Base-by-base conservation (phyloP, 1,284 basidiomycete species). In the Baeospora myosura region DNA sequence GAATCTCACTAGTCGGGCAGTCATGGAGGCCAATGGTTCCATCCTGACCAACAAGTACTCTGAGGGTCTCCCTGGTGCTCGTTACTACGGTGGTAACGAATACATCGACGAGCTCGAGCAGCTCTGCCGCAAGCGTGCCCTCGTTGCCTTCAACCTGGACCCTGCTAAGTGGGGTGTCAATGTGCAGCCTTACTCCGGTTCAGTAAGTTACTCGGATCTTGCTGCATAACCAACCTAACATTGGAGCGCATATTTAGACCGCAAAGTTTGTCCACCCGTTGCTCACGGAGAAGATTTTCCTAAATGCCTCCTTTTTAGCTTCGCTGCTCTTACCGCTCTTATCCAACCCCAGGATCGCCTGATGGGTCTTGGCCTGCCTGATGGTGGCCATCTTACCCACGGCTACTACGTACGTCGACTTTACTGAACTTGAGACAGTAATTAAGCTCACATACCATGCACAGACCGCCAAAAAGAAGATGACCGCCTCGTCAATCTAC, bases 31-130 rank as follows among this genome's bases (percentile, higher is more conserved):
- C 51, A 98, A 98, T 68, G 96, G 96, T 44, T 98, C 94, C 46
- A 96, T 98, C 65, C 70, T 98, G 59, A 98, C 94, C 61, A 97
- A 97, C 83, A 97, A 97, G 72, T 96, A 96, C 73, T 94, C 91
- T 21, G 90, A 94, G 66, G 91, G 90, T 74, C 86, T 94, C 41
- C 91, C 96, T 37, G 83, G 81, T 49, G 93, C 93, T 41, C 85
- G 96, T 49, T 98, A 98, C 75, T 98, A 98, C 62, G 95, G 94
- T 59, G 95, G 94, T 52, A 94, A 95, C 68, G 91, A 94, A 65
- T 89, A 88, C 74, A 90, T 98, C 56, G 96, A 98, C 62, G 87
- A 95, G 63, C 87, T 99, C 56, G 96, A 98, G 71, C 68, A 80
- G 49, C 83, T 99, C 47, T 94, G 90, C 73, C 90, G 91, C 65